Evolutionary conservation across 179 eudicot genomes (phyloP).

Genomic region (Beta corolliflora): DNA sequence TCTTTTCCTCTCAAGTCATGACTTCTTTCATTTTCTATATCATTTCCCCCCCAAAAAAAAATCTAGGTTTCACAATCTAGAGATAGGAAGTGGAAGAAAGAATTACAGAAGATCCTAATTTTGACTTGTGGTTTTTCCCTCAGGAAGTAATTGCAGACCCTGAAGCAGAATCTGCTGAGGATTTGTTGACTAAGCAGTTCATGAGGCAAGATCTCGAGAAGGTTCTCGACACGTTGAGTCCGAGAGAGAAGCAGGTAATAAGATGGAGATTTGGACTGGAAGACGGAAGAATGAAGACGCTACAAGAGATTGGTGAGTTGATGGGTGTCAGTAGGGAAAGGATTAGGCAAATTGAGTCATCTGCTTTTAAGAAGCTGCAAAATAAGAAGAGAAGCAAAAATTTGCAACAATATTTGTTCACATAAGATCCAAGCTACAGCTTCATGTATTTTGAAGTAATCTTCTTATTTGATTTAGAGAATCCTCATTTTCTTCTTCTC

Average conservation of each 20-base stretch:
- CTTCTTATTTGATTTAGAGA: slow-evolving; percentile 3
- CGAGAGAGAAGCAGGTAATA: slow-evolving; percentile 71
- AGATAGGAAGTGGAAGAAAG: no score
- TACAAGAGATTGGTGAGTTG: slow-evolving; percentile 92
- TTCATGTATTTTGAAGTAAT: background rate
- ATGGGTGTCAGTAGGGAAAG: slow-evolving; percentile 94
- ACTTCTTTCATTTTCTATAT: background rate
- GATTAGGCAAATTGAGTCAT: slow-evolving; percentile 80
- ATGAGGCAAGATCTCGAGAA: slow-evolving; percentile 79
- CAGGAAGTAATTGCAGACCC: slow-evolving; percentile 86
- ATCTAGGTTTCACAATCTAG: no score
- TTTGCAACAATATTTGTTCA: slow-evolving; percentile 60
- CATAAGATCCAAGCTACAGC: slow-evolving; percentile 16
- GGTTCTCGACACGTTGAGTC: slow-evolving; percentile 62
- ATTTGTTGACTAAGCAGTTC: slow-evolving; percentile 61
- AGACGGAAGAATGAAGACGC: slow-evolving; percentile 82
- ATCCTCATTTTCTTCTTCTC: background rate
- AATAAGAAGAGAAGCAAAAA: slow-evolving; percentile 67
- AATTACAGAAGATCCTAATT: no score
- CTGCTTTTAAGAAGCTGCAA: slow-evolving; percentile 78
- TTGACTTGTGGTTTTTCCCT: background rate
- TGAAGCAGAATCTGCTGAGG: slow-evolving; percentile 67
- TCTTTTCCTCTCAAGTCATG: background rate
- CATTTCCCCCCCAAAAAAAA: no score
- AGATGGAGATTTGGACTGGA: slow-evolving; percentile 84